Evolutionary conservation across 805 yeast genomes (phyloP).

Genomic region (Maudiozyma serrabonitensis): DNA sequence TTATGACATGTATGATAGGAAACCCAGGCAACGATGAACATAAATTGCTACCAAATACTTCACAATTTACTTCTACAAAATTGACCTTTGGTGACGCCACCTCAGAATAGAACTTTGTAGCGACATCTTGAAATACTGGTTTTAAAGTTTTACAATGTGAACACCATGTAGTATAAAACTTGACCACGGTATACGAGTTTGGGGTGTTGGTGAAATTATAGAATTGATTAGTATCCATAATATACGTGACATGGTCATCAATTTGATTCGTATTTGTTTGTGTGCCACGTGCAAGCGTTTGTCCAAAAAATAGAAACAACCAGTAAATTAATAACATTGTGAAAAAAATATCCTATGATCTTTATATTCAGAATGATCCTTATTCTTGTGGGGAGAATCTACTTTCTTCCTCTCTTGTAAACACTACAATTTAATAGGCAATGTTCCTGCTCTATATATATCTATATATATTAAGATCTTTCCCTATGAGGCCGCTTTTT

Average conservation of each 20-base stretch:
- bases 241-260: constrained; percentile 6
- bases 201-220: constrained; percentile 20
- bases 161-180: constrained; percentile 61
- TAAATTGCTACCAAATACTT: constrained; percentile 23
- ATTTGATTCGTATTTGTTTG: no score
- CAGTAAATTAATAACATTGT: no score
- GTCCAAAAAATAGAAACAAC: no score
- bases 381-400: no score
- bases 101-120: constrained; percentile 23
- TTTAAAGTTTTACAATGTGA: constrained; percentile 51
- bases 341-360: no score
- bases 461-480: no score
- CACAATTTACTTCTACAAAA: constrained; percentile 29
- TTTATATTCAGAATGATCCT: no score
- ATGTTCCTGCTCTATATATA: no score
- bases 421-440: no score
- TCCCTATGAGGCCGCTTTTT: no score
- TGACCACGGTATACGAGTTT: constrained; percentile 25
- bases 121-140: constrained; percentile 47
- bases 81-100: constrained; percentile 11
- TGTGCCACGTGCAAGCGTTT: no score
- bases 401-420: no score
- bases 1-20: constrained; percentile 55
- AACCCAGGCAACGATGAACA: constrained; percentile 38
- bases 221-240: constrained; percentile 20